Evolutionary conservation across 169 alveolate genomes (phyloP).

Genomic region (Besnoitia besnoiti): DNA sequence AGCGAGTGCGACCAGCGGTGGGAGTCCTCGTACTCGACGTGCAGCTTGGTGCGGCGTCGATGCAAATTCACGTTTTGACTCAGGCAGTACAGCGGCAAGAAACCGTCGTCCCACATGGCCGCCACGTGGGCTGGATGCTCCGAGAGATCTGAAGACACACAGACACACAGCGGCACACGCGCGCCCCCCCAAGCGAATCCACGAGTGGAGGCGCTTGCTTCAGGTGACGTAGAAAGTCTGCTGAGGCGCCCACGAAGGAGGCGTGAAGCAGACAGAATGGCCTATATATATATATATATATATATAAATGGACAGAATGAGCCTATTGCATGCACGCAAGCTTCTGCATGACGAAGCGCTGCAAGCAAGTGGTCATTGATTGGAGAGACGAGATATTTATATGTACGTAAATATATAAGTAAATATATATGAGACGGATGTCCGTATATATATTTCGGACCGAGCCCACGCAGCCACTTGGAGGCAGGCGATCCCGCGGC

Average conservation of each 20-base stretch:
- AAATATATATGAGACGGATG: too few relatives aligned
- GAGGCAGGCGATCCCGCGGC: too few relatives aligned
- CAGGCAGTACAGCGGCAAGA: conserved; percentile 22
- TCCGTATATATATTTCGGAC: too few relatives aligned
- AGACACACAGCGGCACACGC: neutral
- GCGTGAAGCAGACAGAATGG: neutral
- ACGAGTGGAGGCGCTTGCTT: too few relatives aligned
- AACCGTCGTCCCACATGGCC: conserved; percentile 24
- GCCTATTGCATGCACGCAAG: neutral
- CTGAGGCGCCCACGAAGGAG: neutral
- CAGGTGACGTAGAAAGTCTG: too few relatives aligned
- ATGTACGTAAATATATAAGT: neutral
- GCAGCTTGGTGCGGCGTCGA: neutral
- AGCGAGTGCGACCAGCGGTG: conserved; percentile 5
- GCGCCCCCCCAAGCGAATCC: too few relatives aligned
- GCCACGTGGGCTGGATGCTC: neutral
- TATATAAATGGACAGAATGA: neutral
- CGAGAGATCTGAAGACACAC: neutral
- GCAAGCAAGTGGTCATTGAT: too few relatives aligned
- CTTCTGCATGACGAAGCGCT: too few relatives aligned
- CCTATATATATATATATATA: neutral
- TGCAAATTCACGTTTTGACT: neutral
- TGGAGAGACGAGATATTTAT: neutral
- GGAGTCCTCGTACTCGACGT: conserved; percentile 34
- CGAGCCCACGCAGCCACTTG: too few relatives aligned